Evolutionary conservation across 306 rosid species (phyloP).

Genomic region (Sesbania bispinosa): DNA sequence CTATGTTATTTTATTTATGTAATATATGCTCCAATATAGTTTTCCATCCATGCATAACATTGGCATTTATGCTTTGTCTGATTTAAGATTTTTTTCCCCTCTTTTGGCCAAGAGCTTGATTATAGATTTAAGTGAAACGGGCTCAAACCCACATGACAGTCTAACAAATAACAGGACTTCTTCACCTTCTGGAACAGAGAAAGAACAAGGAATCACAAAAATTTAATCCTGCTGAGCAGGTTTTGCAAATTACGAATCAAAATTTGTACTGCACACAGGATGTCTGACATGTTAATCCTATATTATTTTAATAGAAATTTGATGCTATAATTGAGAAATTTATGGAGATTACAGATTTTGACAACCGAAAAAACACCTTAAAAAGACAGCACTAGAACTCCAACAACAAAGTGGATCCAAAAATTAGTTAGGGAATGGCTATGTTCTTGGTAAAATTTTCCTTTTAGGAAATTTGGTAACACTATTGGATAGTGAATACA

Average conservation of each 20-base stretch:
- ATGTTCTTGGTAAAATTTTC: no score
- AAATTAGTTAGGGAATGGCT: background rate
- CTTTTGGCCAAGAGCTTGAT: background rate
- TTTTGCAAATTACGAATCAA: constrained; percentile 3
- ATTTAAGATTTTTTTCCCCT: background rate
- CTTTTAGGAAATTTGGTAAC: background rate
- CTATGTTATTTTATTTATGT: background rate
- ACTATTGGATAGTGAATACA: background rate
- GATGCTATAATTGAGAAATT: background rate
- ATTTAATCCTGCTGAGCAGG: background rate
- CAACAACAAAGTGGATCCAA: background rate
- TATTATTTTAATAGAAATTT: background rate
- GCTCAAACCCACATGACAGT: background rate
- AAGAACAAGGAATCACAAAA: background rate
- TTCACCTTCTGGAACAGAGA: background rate
- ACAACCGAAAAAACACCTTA: background rate
- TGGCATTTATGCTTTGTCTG: constrained; percentile 2
- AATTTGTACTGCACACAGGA: background rate
- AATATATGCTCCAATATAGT: background rate
- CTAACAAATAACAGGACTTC: background rate
- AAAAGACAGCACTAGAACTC: background rate
- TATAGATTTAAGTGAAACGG: background rate
- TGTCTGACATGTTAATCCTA: background rate
- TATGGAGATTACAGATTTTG: background rate
- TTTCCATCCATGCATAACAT: background rate